Conservation (phyloP, 2,329 filamentous ascomycete species). For the Leptographium radiaticola region DNA sequence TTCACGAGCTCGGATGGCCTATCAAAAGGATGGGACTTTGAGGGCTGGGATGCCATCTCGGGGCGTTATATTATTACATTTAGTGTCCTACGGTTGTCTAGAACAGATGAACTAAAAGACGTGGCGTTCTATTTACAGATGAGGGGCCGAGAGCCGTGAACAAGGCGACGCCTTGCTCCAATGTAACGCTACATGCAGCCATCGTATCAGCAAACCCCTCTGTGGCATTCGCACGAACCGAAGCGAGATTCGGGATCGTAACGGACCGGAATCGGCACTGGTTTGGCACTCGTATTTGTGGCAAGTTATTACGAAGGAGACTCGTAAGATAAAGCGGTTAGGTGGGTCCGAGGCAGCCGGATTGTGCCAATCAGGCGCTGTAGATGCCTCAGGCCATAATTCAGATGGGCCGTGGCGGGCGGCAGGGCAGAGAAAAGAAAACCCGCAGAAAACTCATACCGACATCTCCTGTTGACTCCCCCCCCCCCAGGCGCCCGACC, state of each 20-base stretch:
- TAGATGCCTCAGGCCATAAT: conserved; percentile 3
- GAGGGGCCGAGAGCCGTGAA: too few species aligned
- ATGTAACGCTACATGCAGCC: too few species aligned
- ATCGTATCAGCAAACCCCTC: too few species aligned
- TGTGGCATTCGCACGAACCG: too few species aligned
- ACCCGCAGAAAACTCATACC: conserved; percentile 6
- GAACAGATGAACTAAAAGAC: not conserved
- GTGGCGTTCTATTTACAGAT: too few species aligned
- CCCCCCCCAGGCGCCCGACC: not conserved
- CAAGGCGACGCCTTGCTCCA: too few species aligned
- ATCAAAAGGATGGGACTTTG: not conserved
- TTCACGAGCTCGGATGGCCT: not conserved
- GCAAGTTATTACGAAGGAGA: too few species aligned
- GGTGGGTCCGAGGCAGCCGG: not conserved
- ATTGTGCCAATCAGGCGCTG: not conserved
- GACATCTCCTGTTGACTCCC: not conserved
- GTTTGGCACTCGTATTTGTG: too few species aligned
- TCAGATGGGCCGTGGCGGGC: not conserved
- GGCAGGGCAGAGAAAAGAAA: conserved; percentile 3
- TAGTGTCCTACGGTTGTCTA: not conserved
- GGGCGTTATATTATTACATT: not conserved
- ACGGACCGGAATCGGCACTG: too few species aligned
- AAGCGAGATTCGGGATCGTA: too few species aligned
- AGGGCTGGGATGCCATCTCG: not conserved
- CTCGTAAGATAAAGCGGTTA: too few species aligned